phyloP scores from a whole-genome alignment of 148 eudicot genomes.

The Rhododendron griersonianum region DNA sequence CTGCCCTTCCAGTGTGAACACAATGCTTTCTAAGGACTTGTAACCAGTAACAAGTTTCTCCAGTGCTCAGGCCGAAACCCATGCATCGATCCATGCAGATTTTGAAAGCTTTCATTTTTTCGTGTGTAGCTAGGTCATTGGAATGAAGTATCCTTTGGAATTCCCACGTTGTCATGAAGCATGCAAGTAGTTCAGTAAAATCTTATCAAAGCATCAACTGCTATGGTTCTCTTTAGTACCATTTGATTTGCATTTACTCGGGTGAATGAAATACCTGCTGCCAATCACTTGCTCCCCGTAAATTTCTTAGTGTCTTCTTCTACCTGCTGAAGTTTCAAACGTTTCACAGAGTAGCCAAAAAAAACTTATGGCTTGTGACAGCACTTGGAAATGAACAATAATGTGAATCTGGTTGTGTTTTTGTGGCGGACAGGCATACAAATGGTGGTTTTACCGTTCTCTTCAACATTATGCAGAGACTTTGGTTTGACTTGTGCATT shows the following conservation, averaged over 20 bases:
- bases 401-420: background rate
- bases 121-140: background rate
- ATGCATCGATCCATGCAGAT: background rate
- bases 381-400: background rate
- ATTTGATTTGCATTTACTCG: background rate
- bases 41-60: background rate
- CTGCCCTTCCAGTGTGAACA: background rate
- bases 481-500: background rate
- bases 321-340: background rate
- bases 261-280: background rate
- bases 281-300: background rate
- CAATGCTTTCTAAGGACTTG: background rate
- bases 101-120: background rate
- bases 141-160: background rate
- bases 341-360: too few species aligned
- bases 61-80: background rate
- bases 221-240: background rate
- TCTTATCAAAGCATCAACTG: background rate
- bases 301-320: background rate
- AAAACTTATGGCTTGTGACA: too few species aligned
- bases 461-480: background rate
- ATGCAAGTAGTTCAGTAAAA: background rate
- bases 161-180: background rate
- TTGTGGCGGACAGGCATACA: background rate
- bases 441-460: background rate